phyloP scores from a whole-genome alignment of 352 stramenopile species.

The Phytophthora kernoviae region DNA sequence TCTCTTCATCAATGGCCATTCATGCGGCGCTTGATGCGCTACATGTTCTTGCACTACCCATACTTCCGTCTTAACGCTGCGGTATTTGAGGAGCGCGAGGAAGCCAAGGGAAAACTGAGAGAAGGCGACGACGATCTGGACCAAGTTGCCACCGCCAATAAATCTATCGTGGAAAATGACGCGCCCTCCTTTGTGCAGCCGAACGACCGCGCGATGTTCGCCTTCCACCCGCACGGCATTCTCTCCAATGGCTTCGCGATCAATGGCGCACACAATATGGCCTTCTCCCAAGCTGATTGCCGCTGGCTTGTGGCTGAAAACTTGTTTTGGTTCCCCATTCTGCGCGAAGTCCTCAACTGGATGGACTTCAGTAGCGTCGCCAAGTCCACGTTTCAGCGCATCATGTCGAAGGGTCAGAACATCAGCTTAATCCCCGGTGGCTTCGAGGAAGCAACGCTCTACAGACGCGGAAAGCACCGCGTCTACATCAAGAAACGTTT shows the following conservation, averaged over 20 bases:
- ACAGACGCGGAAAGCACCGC: constrained; percentile 72
- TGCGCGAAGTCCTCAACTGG: constrained; percentile 66
- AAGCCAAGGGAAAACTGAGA: constrained; percentile 13
- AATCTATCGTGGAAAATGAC: constrained; percentile 28
- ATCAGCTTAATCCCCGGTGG: constrained; percentile 87
- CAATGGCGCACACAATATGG: constrained; percentile 56
- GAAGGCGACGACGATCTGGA: constrained; percentile 20
- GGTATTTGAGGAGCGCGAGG: constrained; percentile 46
- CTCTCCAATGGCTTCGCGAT: constrained; percentile 52
- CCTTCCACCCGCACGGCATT: constrained; percentile 72
- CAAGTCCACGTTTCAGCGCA: constrained; percentile 44
- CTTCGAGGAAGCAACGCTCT: constrained; percentile 95
- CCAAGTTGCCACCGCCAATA: constrained; percentile 76
- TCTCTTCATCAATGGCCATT: constrained; percentile 46
- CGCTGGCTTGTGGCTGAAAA: constrained; percentile 74
- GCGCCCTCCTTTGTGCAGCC: constrained; percentile 6
- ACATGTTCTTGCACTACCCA: constrained; percentile 46
- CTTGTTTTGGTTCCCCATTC: constrained; percentile 62
- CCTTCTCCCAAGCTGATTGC: constrained; percentile 49
- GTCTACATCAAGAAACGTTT: constrained; percentile 90
- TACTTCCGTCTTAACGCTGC: constrained; percentile 55
- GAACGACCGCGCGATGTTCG: constrained; percentile 26
- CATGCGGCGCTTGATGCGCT: constrained; percentile 42
- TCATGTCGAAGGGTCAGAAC: constrained; percentile 61
- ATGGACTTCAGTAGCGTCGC: constrained; percentile 54